Percentiles rank a stretch among this genome's conserved stretches.
Conservation (phyloP, 1,284 basidiomycete genomes). For the Stygiomarasmius scandens region DNA sequence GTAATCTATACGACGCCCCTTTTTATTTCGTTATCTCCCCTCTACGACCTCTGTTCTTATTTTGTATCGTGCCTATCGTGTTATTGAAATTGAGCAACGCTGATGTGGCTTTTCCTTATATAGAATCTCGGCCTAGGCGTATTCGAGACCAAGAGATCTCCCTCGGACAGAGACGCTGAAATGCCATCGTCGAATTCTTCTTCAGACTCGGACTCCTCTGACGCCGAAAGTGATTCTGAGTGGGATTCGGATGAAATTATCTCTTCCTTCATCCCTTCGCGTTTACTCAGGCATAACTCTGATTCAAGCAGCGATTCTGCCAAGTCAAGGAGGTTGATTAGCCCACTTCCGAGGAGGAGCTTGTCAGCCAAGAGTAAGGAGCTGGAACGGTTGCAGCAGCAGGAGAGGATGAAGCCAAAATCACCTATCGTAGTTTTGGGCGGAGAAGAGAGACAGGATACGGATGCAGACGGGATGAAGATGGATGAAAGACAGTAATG, state of each 20-base stretch:
- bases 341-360: slow-evolving; percentile 43
- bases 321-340: slow-evolving; percentile 27
- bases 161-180: slow-evolving; percentile 30
- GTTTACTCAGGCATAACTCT: slow-evolving; percentile 21
- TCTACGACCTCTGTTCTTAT: slow-evolving; percentile 7
- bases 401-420: background rate
- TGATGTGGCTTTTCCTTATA: background rate
- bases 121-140: slow-evolving; percentile 69
- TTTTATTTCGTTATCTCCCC: background rate
- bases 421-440: too few species aligned
- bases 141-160: slow-evolving; percentile 47
- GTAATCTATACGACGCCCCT: background rate
- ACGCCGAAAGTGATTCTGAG: slow-evolving; percentile 29
- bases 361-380: slow-evolving; percentile 13
- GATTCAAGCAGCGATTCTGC: slow-evolving; percentile 1
- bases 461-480: too few species aligned
- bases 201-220: slow-evolving; percentile 22
- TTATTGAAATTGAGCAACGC: background rate
- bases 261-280: slow-evolving; percentile 35
- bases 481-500: too few species aligned
- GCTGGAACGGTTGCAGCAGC: background rate
- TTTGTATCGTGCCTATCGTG: background rate
- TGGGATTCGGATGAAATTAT: slow-evolving; percentile 38
- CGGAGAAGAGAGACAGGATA: too few species aligned
- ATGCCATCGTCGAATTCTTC: slow-evolving; percentile 30